phyloP scores from a whole-genome alignment of 768 basidiomycete genomes.

The Podaxis pistillaris region DNA sequence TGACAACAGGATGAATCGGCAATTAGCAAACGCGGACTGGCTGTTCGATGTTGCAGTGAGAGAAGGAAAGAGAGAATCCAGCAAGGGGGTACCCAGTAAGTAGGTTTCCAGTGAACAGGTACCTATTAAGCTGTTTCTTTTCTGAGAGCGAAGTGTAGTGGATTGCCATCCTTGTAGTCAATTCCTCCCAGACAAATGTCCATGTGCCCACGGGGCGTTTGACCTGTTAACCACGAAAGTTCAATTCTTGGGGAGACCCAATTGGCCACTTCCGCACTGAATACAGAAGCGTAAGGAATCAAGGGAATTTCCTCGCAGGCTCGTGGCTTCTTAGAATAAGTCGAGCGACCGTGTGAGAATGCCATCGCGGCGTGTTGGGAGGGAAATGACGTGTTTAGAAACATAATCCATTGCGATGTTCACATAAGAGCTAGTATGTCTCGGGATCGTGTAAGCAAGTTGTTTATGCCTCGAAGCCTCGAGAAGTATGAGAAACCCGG shows the following conservation, averaged over 20 bases:
- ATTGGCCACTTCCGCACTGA: background rate
- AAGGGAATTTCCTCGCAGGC: background rate
- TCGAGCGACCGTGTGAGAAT: background rate
- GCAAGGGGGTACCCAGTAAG: background rate
- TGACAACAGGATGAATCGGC: background rate
- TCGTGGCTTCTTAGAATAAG: background rate
- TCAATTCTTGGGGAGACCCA: background rate
- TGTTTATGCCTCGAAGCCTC: too few species aligned
- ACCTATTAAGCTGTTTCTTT: background rate
- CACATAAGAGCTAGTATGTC: background rate
- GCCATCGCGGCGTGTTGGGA: background rate
- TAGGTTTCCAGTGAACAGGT: conserved; percentile 2
- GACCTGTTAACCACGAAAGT: background rate
- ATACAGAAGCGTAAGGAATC: background rate
- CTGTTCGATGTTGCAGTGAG: background rate
- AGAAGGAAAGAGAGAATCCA: background rate
- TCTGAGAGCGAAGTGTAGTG: background rate
- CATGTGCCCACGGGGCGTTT: background rate
- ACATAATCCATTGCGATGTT: background rate
- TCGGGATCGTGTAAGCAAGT: background rate
- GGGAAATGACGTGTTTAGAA: background rate
- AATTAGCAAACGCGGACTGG: background rate
- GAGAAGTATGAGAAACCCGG: too few species aligned
- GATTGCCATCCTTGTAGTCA: background rate
- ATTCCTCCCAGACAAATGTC: background rate